A percentile compares a stretch with the other conserved stretches of the same genome.
These are phyloP conservation scores for Russula virescens DNA, from an alignment of 768 basidiomycete genomes.

Conservation along the genomic window DNA sequence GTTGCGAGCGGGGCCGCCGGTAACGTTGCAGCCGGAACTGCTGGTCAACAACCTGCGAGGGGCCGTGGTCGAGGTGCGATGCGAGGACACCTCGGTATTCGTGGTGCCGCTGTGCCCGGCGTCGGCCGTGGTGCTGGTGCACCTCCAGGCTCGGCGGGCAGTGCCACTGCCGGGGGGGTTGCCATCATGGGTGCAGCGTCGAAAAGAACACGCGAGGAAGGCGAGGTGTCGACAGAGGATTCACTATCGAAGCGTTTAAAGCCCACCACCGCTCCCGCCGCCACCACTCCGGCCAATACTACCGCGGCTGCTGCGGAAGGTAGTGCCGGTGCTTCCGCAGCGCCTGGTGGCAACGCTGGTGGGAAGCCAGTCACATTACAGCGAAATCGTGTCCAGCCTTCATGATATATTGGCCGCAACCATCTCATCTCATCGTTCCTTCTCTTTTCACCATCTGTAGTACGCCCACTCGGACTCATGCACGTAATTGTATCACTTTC, in stretches of 20 bases:
- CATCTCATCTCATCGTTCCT: background rate
- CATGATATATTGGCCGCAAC: conserved; percentile 14
- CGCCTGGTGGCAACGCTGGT: background rate
- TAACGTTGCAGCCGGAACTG: background rate
- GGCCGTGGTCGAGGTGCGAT: conserved; percentile 22
- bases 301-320: background rate
- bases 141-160: background rate
- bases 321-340: background rate
- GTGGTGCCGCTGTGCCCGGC: conserved; percentile 19
- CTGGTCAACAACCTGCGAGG: conserved; percentile 5
- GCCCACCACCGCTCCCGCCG: conserved; percentile 2
- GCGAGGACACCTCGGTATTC: conserved; percentile 15
- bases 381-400: conserved; percentile 28
- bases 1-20: background rate
- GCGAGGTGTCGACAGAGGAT: conserved; percentile 13
- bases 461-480: conserved; percentile 7
- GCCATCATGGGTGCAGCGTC: conserved; percentile 24
- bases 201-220: conserved; percentile 23
- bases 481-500: conserved; percentile 11
- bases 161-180: background rate
- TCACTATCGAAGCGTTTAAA: conserved; percentile 23
- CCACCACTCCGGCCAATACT: background rate
- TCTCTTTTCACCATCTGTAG: conserved; percentile 3
- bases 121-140: conserved; percentile 8
- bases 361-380: conserved; percentile 22